Evolutionary conservation across 768 basidiomycete genomes (phyloP).

Genomic region (Tulasnella sp.): DNA sequence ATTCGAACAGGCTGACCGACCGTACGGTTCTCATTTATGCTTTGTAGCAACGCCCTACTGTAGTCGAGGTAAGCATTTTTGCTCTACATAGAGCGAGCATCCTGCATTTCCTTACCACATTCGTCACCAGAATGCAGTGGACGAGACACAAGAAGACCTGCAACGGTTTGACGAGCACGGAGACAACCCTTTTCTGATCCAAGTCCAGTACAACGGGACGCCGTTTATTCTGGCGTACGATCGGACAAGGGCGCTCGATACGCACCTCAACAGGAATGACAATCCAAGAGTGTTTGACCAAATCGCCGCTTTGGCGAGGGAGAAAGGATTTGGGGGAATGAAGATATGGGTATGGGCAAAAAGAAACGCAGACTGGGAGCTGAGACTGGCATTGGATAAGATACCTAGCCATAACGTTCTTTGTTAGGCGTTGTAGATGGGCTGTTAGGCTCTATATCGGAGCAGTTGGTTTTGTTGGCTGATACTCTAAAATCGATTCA

Average conservation of each 20-base stretch:
- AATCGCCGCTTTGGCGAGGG: not conserved
- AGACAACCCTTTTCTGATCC: not conserved
- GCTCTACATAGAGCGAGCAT: not conserved
- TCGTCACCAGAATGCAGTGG: constrained; percentile 9
- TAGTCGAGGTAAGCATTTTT: not conserved
- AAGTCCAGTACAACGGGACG: not conserved
- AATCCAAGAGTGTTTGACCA: constrained; percentile 10
- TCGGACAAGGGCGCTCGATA: constrained; percentile 36
- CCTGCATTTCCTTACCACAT: not conserved
- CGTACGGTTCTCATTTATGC: not conserved
- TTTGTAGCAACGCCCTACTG: not conserved
- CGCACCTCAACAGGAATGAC: constrained; percentile 33
- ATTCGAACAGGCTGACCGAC: constrained; percentile 20
- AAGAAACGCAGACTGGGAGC: not conserved
- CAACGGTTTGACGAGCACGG: not conserved
- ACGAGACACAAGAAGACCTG: not conserved
- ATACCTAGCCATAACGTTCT: not conserved
- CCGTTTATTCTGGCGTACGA: not conserved
- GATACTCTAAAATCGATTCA: no score
- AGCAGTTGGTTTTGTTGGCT: no score
- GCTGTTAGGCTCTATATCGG: no score
- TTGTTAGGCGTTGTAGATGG: not conserved
- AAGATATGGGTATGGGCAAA: constrained; percentile 22
- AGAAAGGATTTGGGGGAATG: not conserved
- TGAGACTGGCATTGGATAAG: constrained; percentile 13